Conservation (phyloP, 176 grass and related monocot species). For the Juncus effusus region DNA sequence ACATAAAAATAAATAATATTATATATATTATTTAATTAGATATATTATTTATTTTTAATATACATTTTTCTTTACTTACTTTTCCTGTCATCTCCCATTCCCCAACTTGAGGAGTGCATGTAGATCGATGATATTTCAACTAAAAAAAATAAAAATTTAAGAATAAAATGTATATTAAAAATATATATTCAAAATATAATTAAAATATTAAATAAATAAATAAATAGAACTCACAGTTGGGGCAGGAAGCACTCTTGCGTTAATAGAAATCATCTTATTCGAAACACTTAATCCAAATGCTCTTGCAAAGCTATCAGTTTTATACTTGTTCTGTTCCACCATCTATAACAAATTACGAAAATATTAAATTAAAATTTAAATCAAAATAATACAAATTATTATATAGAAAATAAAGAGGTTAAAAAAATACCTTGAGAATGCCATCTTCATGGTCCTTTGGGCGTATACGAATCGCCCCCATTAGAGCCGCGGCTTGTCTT, state of each 20-base stretch:
- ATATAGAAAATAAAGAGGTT: slow-evolving; percentile 7
- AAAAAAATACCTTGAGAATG: slow-evolving; percentile 42
- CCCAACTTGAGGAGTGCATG: slow-evolving; percentile 51
- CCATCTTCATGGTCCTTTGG: slow-evolving; percentile 43
- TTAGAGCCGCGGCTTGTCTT: slow-evolving; percentile 42
- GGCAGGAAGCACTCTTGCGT: slow-evolving; percentile 61
- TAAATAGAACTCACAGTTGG: slow-evolving; percentile 36
- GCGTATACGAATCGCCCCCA: slow-evolving; percentile 47
- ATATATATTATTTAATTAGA: background rate
- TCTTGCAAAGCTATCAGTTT: slow-evolving; percentile 41
- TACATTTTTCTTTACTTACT: slow-evolving; percentile 16
- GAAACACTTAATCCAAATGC: slow-evolving; percentile 67
- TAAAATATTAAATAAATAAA: background rate
- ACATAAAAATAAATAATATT: slow-evolving; percentile 7
- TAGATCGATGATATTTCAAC: slow-evolving; percentile 76
- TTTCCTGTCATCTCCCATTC: slow-evolving; percentile 92
- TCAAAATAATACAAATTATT: slow-evolving; percentile 14
- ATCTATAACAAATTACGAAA: slow-evolving; percentile 35
- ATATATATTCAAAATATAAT: background rate
- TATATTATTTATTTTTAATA: too few species aligned
- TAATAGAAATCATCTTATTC: slow-evolving; percentile 48
- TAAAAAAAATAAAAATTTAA: slow-evolving; percentile 18
- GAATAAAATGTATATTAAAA: background rate
- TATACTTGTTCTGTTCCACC: slow-evolving; percentile 38
- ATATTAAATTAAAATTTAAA: background rate